Conservation (phyloP, 2,329 filamentous ascomycete species). For the Fusarium nurragi region DNA sequence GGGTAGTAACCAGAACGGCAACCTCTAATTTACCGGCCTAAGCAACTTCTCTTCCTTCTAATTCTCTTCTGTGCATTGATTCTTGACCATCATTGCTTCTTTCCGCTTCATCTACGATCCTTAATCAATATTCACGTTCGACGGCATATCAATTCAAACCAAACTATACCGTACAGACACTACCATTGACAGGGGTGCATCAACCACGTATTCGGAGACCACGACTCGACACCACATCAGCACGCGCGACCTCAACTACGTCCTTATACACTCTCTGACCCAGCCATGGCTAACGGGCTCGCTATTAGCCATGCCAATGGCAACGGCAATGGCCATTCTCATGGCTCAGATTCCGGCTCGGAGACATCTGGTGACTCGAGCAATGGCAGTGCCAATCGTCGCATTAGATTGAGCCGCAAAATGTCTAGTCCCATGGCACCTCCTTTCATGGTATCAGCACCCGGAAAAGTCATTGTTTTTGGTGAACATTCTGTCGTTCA, state of each 20-base stretch:
- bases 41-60: slow-evolving; percentile 20
- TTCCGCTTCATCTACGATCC: slow-evolving; percentile 8
- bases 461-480: slow-evolving; percentile 97
- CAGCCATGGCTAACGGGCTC: slow-evolving; percentile 39
- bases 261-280: slow-evolving; percentile 37
- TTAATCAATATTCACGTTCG: background rate
- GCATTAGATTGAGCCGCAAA: slow-evolving; percentile 61
- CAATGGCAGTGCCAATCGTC: slow-evolving; percentile 50
- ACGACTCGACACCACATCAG: slow-evolving; percentile 18
- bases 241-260: slow-evolving; percentile 23
- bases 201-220: slow-evolving; percentile 16
- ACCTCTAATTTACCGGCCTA: slow-evolving; percentile 34
- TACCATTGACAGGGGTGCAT: slow-evolving; percentile 9
- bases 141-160: slow-evolving; percentile 1
- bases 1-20: slow-evolving; percentile 17
- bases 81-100: slow-evolving; percentile 1
- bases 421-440: slow-evolving; percentile 77
- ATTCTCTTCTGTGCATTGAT: slow-evolving; percentile 1
- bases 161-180: slow-evolving; percentile 16
- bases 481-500: slow-evolving; percentile 98
- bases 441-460: slow-evolving; percentile 96
- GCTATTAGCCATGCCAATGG: slow-evolving; percentile 33
- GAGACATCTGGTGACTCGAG: slow-evolving; percentile 42
- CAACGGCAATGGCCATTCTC: slow-evolving; percentile 15
- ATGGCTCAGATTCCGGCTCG: slow-evolving; percentile 41